Evolutionary conservation across 2,329 filamentous ascomycete species (phyloP).

Genomic region (Falciphora oryzae): DNA sequence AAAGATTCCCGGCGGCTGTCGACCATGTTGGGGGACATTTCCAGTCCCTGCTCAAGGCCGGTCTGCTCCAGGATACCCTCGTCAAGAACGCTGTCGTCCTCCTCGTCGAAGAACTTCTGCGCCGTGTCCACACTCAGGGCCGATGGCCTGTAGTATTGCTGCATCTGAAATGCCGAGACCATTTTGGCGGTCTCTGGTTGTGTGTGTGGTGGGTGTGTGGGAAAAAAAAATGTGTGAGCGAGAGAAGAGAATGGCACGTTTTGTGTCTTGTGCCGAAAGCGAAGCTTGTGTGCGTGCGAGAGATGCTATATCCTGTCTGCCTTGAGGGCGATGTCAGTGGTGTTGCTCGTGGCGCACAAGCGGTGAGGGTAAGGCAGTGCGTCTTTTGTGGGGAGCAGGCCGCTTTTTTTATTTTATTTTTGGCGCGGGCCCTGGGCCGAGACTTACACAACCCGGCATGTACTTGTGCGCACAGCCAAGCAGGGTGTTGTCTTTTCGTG

Average conservation of each 20-base stretch:
- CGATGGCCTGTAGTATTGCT: constrained; percentile 44
- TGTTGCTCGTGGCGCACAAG: background rate
- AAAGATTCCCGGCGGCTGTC: constrained; percentile 60
- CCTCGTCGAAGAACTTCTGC: constrained; percentile 55
- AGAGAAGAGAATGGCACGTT: too few species aligned
- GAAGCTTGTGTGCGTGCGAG: constrained; percentile 4
- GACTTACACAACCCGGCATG: too few species aligned
- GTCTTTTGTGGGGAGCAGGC: background rate
- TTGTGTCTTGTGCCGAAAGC: background rate
- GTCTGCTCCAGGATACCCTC: constrained; percentile 55
- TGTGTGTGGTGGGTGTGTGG: background rate
- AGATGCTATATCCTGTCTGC: constrained; percentile 1
- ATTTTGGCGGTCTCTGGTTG: constrained; percentile 27
- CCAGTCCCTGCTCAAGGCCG: constrained; percentile 54
- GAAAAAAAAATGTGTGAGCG: too few species aligned
- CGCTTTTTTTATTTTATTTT: constrained; percentile 6
- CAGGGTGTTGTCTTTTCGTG: too few species aligned
- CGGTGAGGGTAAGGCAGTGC: constrained; percentile 5
- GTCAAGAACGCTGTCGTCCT: constrained; percentile 55
- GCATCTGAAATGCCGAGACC: constrained; percentile 47
- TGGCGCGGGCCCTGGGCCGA: background rate
- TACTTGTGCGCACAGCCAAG: too few species aligned
- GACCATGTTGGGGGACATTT: constrained; percentile 58
- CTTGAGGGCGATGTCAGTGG: background rate
- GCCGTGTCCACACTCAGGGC: constrained; percentile 48